Base-by-base conservation (phyloP, 345 rosid genomes). In the Eutrema yunnanense region DNA sequence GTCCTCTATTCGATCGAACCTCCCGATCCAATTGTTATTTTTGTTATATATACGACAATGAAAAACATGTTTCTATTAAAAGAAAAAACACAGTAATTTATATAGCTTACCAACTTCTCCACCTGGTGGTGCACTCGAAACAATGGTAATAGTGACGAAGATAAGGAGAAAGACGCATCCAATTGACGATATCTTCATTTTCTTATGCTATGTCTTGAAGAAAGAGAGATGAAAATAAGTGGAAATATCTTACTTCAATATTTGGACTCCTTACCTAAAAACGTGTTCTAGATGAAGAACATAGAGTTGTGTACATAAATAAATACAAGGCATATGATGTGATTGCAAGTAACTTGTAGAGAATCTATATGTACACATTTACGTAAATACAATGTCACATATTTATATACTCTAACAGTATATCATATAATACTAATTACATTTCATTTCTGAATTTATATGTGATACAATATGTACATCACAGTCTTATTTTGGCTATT, bases 1-100 rank as follows among this genome's bases (percentile, higher is more conserved):
- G 43, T 89, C 80, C 81, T 88, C 98, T 89, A 13, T 54, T 27
- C 5, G 30, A 54, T 27, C 5, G 30, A 54, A 22, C 12, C 41
- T 32, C 34, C 6, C 50, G 9, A 16, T 58, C 8, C 11, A 60
- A 26, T 26, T 41, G 7, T 36, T 47, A 32, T 6, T 42, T 61
- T 27, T 13, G 50, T 62, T 43, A 43, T 30, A 62, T 44, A 62
- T 44, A 7, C 1, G 5, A 1, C 16, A 16, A 48, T 8, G 26
- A 44, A 6, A 32, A 5, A 42, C 2, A n/a, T 14, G n/a, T 5
- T 44, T 62, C n/a, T n/a, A 1, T 44, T 11, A 46, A 22, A 8
- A 7, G 8, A 3, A 8, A 40, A 53, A 2, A 4, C 3, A 47
- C 9, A 14, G 3, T 46, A n/a, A 6, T 46, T 46, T 10, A 3